Evolutionary conservation across 495 filamentous ascomycete genomes (phyloP), one percentile per base, ranked within the genome.

Genomic region (Glutinoglossum americanum): DNA sequence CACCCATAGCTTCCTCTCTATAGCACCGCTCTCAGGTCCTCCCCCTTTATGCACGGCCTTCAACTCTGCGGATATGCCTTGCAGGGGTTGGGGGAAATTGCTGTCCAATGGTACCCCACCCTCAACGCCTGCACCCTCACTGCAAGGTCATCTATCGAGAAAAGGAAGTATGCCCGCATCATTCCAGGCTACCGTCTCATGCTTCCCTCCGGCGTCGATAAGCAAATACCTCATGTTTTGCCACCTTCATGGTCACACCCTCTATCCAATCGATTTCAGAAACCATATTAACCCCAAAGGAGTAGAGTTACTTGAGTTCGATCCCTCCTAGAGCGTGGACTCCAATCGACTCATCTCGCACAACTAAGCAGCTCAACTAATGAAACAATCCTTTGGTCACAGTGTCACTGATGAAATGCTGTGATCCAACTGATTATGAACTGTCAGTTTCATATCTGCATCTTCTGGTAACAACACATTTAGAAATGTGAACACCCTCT

Each of bases 201-300:
- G 41, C 41, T 45, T 45, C 41, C 41, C 30, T 9, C 41, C 41
- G 41, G 41, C 13, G 41, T n/a, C 41, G 13, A 45, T 45, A 45
- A 21, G 41, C 13, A 53, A 53, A 53, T 53, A 25, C 49, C 28
- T 53, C 49, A 25, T 53, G 13, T 53, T 45, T 53, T 53, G 49
- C 49, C 49, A 17, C 49, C 49, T 53, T 17, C 49, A 53, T 17
- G 49, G 49, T 17, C 49, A 53, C 49, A 19, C 13, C 49, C 49
- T 53, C 37, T 53, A 53, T 53, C 49, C 49, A 53, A 53, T 53
- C 49, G 49, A 19, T 25, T 53, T 53, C 49, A 25, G 49, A 53
- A 53, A 53, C 49, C 49, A 13, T 41, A 51, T 53, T 53, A 53
- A 25, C 49, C 30, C 49, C 13, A 17, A 53, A 53, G 23, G 49